Evolutionary conservation across 805 yeast species (phyloP).

Genomic region (Saccharomycopsis schoenii): DNA sequence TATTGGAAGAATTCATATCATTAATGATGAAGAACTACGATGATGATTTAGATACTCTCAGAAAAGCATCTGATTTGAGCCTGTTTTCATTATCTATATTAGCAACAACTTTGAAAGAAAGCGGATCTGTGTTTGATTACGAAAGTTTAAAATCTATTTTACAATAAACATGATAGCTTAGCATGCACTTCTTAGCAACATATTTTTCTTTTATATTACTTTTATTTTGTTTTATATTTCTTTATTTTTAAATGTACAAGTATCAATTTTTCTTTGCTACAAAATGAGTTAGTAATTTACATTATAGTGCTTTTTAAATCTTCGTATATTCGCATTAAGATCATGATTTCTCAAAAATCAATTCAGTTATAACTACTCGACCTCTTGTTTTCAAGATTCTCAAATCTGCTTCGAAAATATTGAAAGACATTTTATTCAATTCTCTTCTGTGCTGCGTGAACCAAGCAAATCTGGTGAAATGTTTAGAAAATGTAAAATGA

Average conservation of each 20-base stretch:
- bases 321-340: not conserved
- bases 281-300: no score
- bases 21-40: slow-evolving; percentile 38
- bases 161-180: not conserved
- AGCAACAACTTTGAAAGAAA: slow-evolving; percentile 40
- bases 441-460: no score
- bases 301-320: not conserved
- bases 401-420: no score
- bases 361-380: no score
- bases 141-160: slow-evolving; percentile 26
- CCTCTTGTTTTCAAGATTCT: not conserved
- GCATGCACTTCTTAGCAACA: not conserved
- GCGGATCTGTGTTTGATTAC: slow-evolving; percentile 41
- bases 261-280: not conserved
- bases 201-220: not conserved
- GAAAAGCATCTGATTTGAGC: slow-evolving; percentile 40
- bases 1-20: slow-evolving; percentile 33
- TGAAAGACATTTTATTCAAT: no score
- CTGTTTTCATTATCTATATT: slow-evolving; percentile 37
- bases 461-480: no score
- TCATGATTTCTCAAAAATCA: no score
- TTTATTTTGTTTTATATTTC: not conserved
- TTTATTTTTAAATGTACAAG: no score
- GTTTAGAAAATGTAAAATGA: not conserved
- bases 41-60: slow-evolving; percentile 39